These are phyloP conservation scores for Luffa aegyptiaca DNA, from an alignment of 306 rosid species.

Conservation along the genomic window DNA sequence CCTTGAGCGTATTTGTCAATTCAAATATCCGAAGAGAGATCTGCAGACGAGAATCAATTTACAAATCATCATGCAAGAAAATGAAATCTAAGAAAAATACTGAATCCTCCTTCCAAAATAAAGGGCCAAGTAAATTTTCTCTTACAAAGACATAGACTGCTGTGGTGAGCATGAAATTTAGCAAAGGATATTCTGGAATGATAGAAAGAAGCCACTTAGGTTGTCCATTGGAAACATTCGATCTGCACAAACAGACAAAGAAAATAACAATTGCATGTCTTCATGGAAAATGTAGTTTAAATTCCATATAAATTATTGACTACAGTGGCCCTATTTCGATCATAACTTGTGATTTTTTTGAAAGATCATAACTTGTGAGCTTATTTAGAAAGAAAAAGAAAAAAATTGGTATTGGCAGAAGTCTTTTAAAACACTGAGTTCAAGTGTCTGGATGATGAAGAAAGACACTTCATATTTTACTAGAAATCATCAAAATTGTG, in stretches of 20 bases:
- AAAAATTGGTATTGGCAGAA: not conserved
- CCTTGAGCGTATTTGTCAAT: conserved; percentile 72
- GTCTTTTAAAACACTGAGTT: not conserved
- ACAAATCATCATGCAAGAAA: not conserved
- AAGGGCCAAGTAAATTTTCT: conserved; percentile 10
- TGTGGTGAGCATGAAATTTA: conserved; percentile 91
- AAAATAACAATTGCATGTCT: not conserved
- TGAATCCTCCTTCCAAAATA: not conserved
- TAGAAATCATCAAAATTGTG: not conserved
- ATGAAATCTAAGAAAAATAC: not conserved
- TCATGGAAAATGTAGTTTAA: not conserved
- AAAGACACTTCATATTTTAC: not conserved
- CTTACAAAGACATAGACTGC: conserved; percentile 73
- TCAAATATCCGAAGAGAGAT: conserved; percentile 86
- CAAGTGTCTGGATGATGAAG: not conserved
- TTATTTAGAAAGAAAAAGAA: not conserved
- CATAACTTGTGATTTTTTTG: not conserved
- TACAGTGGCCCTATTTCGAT: not conserved
- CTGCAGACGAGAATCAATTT: conserved; percentile 24
- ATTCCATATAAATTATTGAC: not conserved
- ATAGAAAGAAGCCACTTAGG: conserved; percentile 94
- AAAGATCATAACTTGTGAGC: not conserved
- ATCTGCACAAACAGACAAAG: conserved; percentile 33
- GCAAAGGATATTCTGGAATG: conserved; percentile 84
- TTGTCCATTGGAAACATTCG: conserved; percentile 87